These are phyloP conservation scores for Pseudocercospora cruenta DNA, from an alignment of 2,329 filamentous ascomycete species.

Conservation along the genomic window DNA sequence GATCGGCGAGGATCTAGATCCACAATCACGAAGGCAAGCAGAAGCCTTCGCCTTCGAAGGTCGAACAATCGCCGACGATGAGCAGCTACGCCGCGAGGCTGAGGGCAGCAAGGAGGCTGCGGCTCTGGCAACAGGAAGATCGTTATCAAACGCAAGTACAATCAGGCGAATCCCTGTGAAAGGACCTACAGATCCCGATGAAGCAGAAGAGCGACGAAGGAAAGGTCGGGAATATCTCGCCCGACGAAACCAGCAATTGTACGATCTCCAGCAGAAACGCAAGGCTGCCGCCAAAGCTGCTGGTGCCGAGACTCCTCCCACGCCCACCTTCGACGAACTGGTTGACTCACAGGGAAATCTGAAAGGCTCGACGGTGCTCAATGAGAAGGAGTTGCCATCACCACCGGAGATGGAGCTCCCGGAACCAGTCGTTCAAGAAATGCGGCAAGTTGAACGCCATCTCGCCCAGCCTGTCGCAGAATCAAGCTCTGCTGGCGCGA, in stretches of 20 bases:
- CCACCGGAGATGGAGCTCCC: constrained; percentile 28
- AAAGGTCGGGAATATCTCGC: constrained; percentile 43
- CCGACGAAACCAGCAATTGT: constrained; percentile 39
- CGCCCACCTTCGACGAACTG: constrained; percentile 38
- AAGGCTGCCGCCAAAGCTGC: constrained; percentile 24
- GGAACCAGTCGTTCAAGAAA: constrained; percentile 25
- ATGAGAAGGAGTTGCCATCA: constrained; percentile 26
- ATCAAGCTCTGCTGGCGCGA: constrained; percentile 27
- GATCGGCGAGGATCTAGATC: constrained; percentile 63
- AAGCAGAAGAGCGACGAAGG: constrained; percentile 39
- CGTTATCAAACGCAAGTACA: constrained; percentile 28
- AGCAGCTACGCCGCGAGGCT: constrained; percentile 35
- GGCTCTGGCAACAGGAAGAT: constrained; percentile 41
- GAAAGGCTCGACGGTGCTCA: constrained; percentile 19
- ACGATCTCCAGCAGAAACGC: constrained; percentile 37
- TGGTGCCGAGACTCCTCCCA: constrained; percentile 27
- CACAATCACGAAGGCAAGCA: constrained; percentile 43
- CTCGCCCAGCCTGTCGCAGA: constrained; percentile 29
- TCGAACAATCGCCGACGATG: constrained; percentile 37
- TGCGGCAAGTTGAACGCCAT: constrained; percentile 32
- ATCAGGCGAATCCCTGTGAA: constrained; percentile 36
- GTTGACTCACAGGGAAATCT: constrained; percentile 39
- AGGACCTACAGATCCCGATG: constrained; percentile 36
- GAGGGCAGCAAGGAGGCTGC: constrained; percentile 38
- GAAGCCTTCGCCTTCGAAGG: constrained; percentile 44